Base-by-base conservation (phyloP, 768 basidiomycete genomes). In the Rhodotorula taiwanensis region DNA sequence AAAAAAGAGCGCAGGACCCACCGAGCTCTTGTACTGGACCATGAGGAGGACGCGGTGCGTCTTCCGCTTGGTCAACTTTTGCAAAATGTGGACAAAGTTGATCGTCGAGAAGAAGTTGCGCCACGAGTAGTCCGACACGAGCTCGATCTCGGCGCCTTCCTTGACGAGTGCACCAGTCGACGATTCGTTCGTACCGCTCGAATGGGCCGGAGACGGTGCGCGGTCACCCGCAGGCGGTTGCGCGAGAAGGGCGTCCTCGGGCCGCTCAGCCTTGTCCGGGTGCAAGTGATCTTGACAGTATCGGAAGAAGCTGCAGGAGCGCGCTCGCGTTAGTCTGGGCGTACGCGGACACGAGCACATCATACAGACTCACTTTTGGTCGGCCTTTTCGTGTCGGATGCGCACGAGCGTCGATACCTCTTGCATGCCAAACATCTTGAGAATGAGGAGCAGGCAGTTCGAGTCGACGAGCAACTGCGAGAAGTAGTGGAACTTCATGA, bases 371-470 rank as follows among this genome's bases (percentile, higher is more conserved):
- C 53, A 78, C 78, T 76, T 76, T 57, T 55, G 65, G 18, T 78
- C 76, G 20, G 73, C 71, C 48, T 72, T 85, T 72, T 98, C 93
- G 31, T 89, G 87, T 75, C 86, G 91, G 14, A 89, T 84, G n/a
- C 88, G 79, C 10, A 99, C 87, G 8, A 86, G 83, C 23, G 81
- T 80, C 1, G 87, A 81, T 5, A 95, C 86, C 74, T 99, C 95
- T 74, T 92, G 89, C 66, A 97, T 76, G n/a, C 93, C 90, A 75
- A 98, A 97, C 86, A 97, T 95, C 79, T 97, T 97, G 71, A 99
- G 78, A 53, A 98, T 89, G 34, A 98, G 80, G 34, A 98, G 78
- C 18, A 97, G 77, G 74, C 92, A 94, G 72, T 98, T 98, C 28
- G 91, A 93, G 71, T 98, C 94, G 48, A 99, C 83, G 13, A 99